Conservation (phyloP, 192 early-diverging fungal genomes). For the Backusella liffmaniae region DNA sequence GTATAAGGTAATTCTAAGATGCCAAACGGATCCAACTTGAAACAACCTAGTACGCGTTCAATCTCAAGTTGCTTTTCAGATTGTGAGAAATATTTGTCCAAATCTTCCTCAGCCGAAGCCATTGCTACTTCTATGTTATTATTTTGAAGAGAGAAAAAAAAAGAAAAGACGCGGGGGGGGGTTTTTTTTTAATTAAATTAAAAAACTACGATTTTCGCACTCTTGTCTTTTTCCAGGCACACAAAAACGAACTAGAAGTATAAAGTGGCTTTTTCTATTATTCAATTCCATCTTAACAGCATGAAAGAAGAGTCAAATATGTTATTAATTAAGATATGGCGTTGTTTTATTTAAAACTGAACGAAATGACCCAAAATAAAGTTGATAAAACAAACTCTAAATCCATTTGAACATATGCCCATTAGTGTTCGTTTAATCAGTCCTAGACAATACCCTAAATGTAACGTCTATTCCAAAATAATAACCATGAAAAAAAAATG, state of each 20-base stretch:
- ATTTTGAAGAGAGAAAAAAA: neutral
- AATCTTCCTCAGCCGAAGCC: constrained; percentile 23
- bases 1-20: constrained; percentile 49
- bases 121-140: neutral
- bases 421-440: no score
- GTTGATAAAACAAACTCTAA: neutral
- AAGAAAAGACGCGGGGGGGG: no score
- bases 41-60: constrained; percentile 53
- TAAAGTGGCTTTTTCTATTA: neutral
- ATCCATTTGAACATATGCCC: no score
- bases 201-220: neutral
- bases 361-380: neutral
- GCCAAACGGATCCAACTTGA: constrained; percentile 56
- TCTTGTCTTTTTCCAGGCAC: neutral
- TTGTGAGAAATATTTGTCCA: constrained; percentile 48
- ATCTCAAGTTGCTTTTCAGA: constrained; percentile 59
- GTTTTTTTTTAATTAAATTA: neutral
- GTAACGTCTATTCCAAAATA: no score
- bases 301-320: neutral
- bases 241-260: neutral
- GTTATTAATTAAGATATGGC: neutral
- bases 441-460: no score
- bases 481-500: no score
- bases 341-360: neutral
- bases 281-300: neutral